phyloP scores from a whole-genome alignment of 2,329 filamentous ascomycete species.

The Aspergillus sp. region DNA sequence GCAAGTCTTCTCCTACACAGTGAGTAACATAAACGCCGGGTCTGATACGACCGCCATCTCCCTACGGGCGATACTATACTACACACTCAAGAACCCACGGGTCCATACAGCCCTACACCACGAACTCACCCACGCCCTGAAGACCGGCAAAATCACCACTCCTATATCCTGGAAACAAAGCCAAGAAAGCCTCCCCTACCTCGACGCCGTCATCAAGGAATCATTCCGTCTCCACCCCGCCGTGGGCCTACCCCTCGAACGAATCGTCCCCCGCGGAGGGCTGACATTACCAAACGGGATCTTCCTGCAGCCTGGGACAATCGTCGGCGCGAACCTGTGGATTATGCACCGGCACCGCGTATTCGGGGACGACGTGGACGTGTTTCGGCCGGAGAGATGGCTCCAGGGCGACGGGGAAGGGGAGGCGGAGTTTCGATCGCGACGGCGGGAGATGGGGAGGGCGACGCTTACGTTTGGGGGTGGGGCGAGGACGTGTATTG shows the following conservation, averaged over 20 bases:
- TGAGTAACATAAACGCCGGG: conserved; percentile 28
- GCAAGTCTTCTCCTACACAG: conserved; percentile 21
- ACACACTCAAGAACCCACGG: conserved; percentile 19
- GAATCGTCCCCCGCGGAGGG: conserved; percentile 17
- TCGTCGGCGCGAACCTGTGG: conserved; percentile 29
- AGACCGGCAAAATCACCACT: conserved; percentile 6
- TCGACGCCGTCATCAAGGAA: conserved; percentile 26
- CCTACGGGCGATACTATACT: conserved; percentile 28
- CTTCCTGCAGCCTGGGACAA: conserved; percentile 20
- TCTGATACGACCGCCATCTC: conserved; percentile 32
- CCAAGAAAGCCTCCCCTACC: conserved; percentile 19
- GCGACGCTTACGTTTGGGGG: conserved; percentile 44
- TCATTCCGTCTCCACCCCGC: conserved; percentile 21
- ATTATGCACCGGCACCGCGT: conserved; percentile 21
- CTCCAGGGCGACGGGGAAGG: conserved; percentile 11
- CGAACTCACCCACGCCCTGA: conserved; percentile 39
- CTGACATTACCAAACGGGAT: conserved; percentile 16
- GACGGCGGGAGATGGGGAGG: conserved; percentile 16
- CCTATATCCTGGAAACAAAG: conserved; percentile 21
- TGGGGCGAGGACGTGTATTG: conserved; percentile 32
- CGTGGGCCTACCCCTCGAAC: conserved; percentile 18
- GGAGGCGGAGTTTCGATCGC: conserved; percentile 6
- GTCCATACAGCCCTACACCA: conserved; percentile 40
- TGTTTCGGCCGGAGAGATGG: conserved; percentile 20
- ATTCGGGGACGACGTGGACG: conserved; percentile 16